Evolutionary conservation across 2,329 filamentous ascomycete genomes (phyloP).

Genomic region (Didymella keratinophila): DNA sequence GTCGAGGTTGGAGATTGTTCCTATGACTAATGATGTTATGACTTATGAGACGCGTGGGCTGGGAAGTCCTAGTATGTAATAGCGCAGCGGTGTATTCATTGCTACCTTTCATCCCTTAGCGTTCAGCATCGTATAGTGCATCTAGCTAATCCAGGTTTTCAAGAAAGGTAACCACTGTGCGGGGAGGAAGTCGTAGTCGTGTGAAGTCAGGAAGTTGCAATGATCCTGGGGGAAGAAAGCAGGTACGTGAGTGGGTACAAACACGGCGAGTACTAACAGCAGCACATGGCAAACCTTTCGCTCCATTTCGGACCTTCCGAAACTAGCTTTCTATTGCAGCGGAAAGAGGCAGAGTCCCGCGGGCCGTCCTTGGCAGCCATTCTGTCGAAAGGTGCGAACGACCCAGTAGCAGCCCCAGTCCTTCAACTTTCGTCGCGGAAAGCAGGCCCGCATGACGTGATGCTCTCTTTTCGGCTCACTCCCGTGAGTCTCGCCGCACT

Average conservation of each 20-base stretch:
- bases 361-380: not conserved
- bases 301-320: too few species aligned
- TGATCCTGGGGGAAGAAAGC: too few species aligned
- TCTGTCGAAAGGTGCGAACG: not conserved
- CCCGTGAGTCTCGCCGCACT: conserved; percentile 17
- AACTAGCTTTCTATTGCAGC: too few species aligned
- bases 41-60: not conserved
- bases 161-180: too few species aligned
- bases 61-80: conserved; percentile 8
- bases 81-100: conserved; percentile 1
- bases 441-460: conserved; percentile 31
- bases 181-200: too few species aligned
- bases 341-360: too few species aligned
- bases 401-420: not conserved
- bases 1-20: not conserved
- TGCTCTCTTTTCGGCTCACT: conserved; percentile 9
- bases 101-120: not conserved
- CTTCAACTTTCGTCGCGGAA: not conserved
- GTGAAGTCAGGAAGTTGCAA: too few species aligned
- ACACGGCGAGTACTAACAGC: too few species aligned
- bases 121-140: not conserved
- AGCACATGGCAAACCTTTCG: too few species aligned
- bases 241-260: too few species aligned
- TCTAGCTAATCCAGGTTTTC: too few species aligned
- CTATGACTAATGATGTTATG: conserved; percentile 15